Base-by-base conservation (phyloP, 1,284 basidiomycete species). In the Cutaneotrichosporon sp. region DNA sequence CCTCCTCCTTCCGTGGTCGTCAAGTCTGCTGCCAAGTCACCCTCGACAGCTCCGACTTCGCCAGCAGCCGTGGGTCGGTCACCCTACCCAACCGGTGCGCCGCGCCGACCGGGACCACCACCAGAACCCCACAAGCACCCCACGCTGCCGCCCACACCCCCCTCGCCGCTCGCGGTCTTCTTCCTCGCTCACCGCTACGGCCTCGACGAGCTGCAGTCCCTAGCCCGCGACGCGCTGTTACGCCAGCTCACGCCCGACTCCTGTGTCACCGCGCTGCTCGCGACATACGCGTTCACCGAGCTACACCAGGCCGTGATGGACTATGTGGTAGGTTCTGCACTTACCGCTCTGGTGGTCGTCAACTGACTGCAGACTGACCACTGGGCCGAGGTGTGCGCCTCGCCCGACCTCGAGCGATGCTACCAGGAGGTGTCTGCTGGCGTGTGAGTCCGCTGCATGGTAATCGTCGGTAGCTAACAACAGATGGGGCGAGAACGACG, bases 161-260 rank as follows among this genome's bases (percentile, higher is more conserved):
- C 88, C 2, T 79, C 82, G 2, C 85, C 89, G 22, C 80, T 94
- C 38, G 86, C 89, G 0, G 85, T 92, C 70, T 94, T 91, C 80
- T 87, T 89, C 72, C 83, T 92, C 16, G 89, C 90, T 11, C 90
- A 92, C 80, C 84, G 90, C 46, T 93, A 92, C 76, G 81, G 83
- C 10, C 86, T 92, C 80, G 85, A 86, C 4, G 84, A 83, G 10
- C 83, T 93, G 26, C 86, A 86, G 40, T 74, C 83, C 13, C 83
- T 92, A 9, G 88, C 90, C 2, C 79, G 90, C 61, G 86, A 89
- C 58, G 90, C 91, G 73, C 87, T 92, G 70, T 84, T 92, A 80
- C 83, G 84, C 5, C 88, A 86, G 2, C 85, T 94, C 49, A 89
- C 87, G 8, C 88, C 89, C 5, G 82, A 85, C 65, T 85, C 85